Conservation (phyloP, 768 basidiomycete species). For the Rhizopogon sp. region DNA sequence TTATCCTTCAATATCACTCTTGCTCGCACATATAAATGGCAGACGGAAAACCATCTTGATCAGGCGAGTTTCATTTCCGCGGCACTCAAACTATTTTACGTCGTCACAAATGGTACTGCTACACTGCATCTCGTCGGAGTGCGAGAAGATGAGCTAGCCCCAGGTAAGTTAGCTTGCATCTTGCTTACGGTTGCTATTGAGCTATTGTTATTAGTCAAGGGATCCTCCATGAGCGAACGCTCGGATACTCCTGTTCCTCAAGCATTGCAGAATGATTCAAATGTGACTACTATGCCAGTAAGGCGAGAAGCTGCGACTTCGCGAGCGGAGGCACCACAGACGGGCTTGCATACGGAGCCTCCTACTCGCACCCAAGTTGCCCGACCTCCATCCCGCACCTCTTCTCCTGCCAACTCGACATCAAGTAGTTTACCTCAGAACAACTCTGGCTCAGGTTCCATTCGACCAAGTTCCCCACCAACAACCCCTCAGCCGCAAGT, state of each 20-base stretch:
- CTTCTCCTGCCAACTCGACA: constrained; percentile 34
- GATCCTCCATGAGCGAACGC: constrained; percentile 15
- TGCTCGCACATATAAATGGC: constrained; percentile 88
- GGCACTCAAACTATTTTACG: constrained; percentile 56
- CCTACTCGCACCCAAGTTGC: constrained; percentile 20
- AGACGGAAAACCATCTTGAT: constrained; percentile 70
- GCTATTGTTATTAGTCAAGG: constrained; percentile 6
- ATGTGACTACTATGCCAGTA: not conserved
- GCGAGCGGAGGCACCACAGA: constrained; percentile 2
- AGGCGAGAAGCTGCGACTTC: constrained; percentile 1
- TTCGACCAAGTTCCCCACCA: constrained; percentile 13
- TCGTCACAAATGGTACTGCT: constrained; percentile 36
- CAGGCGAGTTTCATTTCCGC: constrained; percentile 70
- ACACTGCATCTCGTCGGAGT: constrained; percentile 59
- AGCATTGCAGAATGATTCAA: constrained; percentile 8
- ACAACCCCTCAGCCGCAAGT: constrained; percentile 16
- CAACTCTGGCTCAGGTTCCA: constrained; percentile 9
- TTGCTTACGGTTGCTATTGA: not conserved
- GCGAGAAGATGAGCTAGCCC: constrained; percentile 31
- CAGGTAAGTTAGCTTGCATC: constrained; percentile 24
- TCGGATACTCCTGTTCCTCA: constrained; percentile 9
- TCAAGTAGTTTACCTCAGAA: constrained; percentile 20
- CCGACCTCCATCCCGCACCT: constrained; percentile 29
- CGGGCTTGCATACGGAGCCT: constrained; percentile 7
- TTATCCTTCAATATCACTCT: constrained; percentile 75